Conservation (phyloP, 2,329 filamentous ascomycete species). For the Beauveria bassiana region DNA sequence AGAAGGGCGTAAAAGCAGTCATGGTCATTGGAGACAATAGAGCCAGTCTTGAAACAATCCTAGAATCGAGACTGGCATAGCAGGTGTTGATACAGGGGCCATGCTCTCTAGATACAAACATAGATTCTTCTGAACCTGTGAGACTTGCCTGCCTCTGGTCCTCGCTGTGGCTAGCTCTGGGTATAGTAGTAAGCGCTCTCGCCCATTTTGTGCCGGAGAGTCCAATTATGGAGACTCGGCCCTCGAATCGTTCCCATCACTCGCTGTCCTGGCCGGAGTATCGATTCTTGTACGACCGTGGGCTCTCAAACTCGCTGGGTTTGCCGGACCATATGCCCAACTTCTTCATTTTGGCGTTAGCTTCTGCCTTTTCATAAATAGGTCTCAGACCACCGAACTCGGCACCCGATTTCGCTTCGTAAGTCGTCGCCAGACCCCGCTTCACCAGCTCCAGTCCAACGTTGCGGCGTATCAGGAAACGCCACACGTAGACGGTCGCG, state of each 20-base stretch:
- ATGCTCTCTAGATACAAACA: not conserved
- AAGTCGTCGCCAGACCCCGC: conserved; percentile 77
- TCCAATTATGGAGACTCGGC: not conserved
- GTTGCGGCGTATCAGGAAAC: conserved; percentile 62
- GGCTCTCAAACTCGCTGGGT: conserved; percentile 64
- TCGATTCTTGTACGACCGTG: conserved; percentile 72
- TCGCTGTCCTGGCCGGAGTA: conserved; percentile 14
- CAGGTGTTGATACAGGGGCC: not conserved
- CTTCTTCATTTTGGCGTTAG: conserved; percentile 54
- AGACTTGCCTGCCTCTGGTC: not conserved
- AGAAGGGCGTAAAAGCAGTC: not conserved
- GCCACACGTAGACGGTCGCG: conserved; percentile 71
- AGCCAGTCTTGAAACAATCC: not conserved
- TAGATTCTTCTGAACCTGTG: not conserved
- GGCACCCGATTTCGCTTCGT: conserved; percentile 82
- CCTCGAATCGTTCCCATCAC: not conserved
- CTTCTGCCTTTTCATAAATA: conserved; percentile 59
- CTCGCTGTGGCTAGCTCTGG: not conserved
- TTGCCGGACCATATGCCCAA: conserved; percentile 70
- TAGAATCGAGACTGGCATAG: too few species aligned
- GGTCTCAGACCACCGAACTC: conserved; percentile 73
- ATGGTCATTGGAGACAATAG: not conserved
- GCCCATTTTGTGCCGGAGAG: not conserved
- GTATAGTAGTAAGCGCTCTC: not conserved
- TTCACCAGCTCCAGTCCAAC: conserved; percentile 87